Evolutionary conservation across 768 basidiomycete genomes (phyloP), one percentile per base, ranked within the genome.

Genomic region (Kwoniella shandongensis): DNA sequence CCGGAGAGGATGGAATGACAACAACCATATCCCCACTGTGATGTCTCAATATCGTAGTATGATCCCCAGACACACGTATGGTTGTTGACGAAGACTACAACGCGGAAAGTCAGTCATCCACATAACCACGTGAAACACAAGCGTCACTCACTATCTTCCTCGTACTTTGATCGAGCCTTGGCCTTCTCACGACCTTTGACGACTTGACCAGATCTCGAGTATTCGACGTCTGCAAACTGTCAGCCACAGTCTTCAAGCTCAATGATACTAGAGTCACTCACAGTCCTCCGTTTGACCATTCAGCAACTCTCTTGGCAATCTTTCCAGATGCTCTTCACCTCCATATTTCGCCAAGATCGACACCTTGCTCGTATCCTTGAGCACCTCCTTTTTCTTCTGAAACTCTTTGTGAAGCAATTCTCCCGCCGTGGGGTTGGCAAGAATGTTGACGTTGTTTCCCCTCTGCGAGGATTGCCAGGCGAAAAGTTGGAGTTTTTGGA

Each of bases 31-130:
- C 96, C 96, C 96, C 96, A 99, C 57, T 80, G 72, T 13, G 86
- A 84, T 2, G 82, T 81, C 12, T 83, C 79, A 15, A 79, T 59
- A 63, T 89, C 85, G 74, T 89, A 98, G 85, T 86, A 98, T 41
- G 96, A 99, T 42, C 96, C 96, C 96, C 96, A 99, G n/a, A 97
- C 86, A 4, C 85, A 80, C 0, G 88, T 91, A 70, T 99, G 96
- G 71, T 99, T 99, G 77, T 92, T 93, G 69, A 88, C 79, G 66
- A 83, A 86, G 6, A 92, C 92, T 97, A 62, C 25, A 42, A 12
- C 32, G 10, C 12, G 20, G 7, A 48, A 49, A 15, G 48, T 36
- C 17, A 42, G 27, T 22, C 27, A 22, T 13, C n/a, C 12, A 15
- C 15, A 26, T 40, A 30, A 47, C 36, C 32, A 44, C 32, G 39